Percentiles rank a stretch among this genome's conserved stretches.
phyloP scores from a whole-genome alignment of 1,284 basidiomycete species.

The Irpex sp. region DNA sequence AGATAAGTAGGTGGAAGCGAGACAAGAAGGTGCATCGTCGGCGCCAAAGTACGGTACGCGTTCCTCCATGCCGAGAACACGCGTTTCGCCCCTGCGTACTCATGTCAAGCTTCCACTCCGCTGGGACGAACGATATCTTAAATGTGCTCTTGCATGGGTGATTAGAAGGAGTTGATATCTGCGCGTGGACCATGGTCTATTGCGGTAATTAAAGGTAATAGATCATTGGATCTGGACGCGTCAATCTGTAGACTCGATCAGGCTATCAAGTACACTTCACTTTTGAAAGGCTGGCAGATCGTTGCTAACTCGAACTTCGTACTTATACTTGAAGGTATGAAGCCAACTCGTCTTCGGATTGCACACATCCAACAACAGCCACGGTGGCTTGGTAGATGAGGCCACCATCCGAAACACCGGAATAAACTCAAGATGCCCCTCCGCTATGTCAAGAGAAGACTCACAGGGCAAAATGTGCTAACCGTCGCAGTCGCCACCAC shows the following conservation, averaged over 20 bases:
- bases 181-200: not conserved
- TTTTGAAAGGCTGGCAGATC: not conserved
- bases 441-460: not conserved
- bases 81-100: not conserved
- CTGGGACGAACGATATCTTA: too few relatives aligned
- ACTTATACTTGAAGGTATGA: not conserved
- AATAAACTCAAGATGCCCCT: not conserved
- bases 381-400: too few relatives aligned
- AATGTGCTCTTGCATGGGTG: too few relatives aligned
- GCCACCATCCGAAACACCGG: not conserved
- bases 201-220: not conserved
- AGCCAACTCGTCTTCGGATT: too few relatives aligned
- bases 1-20: not conserved
- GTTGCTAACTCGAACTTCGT: slow-evolving; percentile 1
- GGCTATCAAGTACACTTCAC: not conserved
- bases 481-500: not conserved
- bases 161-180: too few relatives aligned
- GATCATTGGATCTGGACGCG: not conserved
- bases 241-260: slow-evolving; percentile 1
- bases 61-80: not conserved
- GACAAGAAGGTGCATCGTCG: not conserved
- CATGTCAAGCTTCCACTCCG: too few relatives aligned
- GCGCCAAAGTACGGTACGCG: not conserved
- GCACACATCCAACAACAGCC: too few relatives aligned
- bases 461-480: not conserved